Evolutionary conservation across 2,329 filamentous ascomycete species (phyloP).

Genomic region (Alternaria novae-zelandiae): DNA sequence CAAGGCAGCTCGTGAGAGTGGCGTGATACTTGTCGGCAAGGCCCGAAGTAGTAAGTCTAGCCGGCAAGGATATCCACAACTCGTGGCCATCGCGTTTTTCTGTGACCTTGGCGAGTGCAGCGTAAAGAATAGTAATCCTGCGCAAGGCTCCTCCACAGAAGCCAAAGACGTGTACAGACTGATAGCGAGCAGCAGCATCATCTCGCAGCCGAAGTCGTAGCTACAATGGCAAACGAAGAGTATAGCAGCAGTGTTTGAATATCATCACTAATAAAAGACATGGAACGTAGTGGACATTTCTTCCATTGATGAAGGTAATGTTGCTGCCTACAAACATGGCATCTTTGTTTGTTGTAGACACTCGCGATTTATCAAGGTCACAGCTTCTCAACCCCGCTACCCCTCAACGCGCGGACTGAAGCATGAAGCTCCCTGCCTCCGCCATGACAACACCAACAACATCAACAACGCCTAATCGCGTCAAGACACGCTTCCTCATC

Average conservation of each 20-base stretch:
- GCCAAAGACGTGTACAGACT: background rate
- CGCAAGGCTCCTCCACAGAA: background rate
- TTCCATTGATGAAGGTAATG: background rate
- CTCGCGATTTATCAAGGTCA: background rate
- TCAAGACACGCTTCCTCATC: conserved; percentile 53
- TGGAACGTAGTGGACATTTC: background rate
- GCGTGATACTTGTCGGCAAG: conserved; percentile 24
- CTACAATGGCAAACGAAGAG: background rate
- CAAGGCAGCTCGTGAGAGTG: conserved; percentile 15
- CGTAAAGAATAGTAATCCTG: background rate
- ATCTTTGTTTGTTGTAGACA: background rate
- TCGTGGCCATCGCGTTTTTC: background rate
- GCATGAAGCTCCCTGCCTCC: conserved; percentile 2
- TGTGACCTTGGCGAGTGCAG: background rate
- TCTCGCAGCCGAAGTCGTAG: background rate
- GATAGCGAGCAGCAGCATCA: background rate
- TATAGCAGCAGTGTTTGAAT: background rate
- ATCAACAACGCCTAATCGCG: background rate
- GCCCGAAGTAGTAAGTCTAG: background rate
- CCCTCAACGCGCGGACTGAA: conserved; percentile 3
- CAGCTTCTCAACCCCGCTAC: background rate
- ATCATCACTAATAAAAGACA: background rate
- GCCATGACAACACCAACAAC: conserved; percentile 17
- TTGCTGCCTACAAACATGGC: background rate
- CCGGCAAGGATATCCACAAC: background rate